These are phyloP conservation scores for Hibiscus trionum DNA, from an alignment of 345 rosid species.

Conservation along the genomic window DNA sequence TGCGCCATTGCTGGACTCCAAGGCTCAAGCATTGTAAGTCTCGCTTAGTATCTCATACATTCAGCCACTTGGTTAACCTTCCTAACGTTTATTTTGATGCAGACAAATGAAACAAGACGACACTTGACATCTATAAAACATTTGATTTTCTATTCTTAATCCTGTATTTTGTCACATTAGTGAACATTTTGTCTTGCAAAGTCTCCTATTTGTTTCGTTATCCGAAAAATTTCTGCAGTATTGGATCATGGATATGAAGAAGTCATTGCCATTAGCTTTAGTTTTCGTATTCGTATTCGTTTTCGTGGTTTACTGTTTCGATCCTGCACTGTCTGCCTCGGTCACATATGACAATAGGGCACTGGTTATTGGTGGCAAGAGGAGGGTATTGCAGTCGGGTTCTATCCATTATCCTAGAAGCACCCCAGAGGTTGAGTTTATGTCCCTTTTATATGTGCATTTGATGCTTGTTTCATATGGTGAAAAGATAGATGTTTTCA, in stretches of 20 bases:
- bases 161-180: not conserved
- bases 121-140: not conserved
- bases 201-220: not conserved
- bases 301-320: slow-evolving; percentile 22
- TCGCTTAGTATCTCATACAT: not conserved
- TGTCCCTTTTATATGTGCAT: not conserved
- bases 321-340: slow-evolving; percentile 14
- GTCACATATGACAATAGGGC: slow-evolving; percentile 59
- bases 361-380: slow-evolving; percentile 51
- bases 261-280: slow-evolving; percentile 9
- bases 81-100: not conserved
- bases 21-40: slow-evolving; percentile 7
- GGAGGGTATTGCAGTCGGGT: slow-evolving; percentile 56
- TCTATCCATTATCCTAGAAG: slow-evolving; percentile 56
- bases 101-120: slow-evolving; percentile 2
- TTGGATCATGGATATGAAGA: slow-evolving; percentile 18
- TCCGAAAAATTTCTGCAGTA: not conserved
- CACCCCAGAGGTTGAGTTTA: slow-evolving; percentile 40
- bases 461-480: not conserved
- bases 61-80: not conserved
- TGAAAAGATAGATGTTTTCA: slow-evolving; percentile 15
- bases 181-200: slow-evolving; percentile 8
- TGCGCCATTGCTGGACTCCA: not conserved
- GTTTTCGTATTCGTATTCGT: slow-evolving; percentile 16
- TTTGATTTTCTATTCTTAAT: not conserved